Base-by-base conservation (phyloP, 176 grass and related monocot genomes). In the Oropetium thomaeum region DNA sequence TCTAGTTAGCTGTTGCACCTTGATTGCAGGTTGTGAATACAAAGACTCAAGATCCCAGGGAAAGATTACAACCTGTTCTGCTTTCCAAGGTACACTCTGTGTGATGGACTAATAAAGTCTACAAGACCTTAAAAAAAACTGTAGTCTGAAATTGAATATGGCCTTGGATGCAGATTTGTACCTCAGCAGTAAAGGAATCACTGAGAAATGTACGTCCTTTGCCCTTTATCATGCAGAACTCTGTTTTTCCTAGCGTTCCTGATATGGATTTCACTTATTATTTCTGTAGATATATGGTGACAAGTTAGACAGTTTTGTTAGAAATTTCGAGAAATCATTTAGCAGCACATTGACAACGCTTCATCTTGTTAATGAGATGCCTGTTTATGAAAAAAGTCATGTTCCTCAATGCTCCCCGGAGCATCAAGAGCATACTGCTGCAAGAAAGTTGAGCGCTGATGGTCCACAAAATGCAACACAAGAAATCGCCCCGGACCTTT, bases 321-420 rank as follows among this genome's bases (percentile, higher is more conserved):
- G 68, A 60, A 99, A 90, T 49, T 99, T 99, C n/a, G 89, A 92
- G 53, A 99, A 99, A 73, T 99, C 96, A 53, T 99, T 99, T 78
- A 78, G 82, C 78, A 99, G 86, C 87, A 95, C 96, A 77, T 84
- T 95, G 58, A 91, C 84, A 58, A 99, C 91, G 8, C 96, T 99
- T 48, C 76, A 85, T 80, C 68, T 83, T 72, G 85, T 99, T 65
- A 99, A 83, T 64, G 71, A 77, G 61, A 75, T 71, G 79, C 86
- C 86, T 74, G 37, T 78, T 42, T 62, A 73, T 59, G 62, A 75
- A 67, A 62, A 73, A 65, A 62, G 19, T 58, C 77, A 20, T 63
- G 30, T 69, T 45, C 54, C 69, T 82, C 79, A 76, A 71, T 72
- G 33, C 60, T 86, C 64, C 39, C 89, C 43, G 66, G 17, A 39